A percentile compares a stretch with the other conserved stretches of the same genome.
These are phyloP conservation scores for Albizia julibrissin DNA, from an alignment of 306 rosid genomes.

Conservation along the genomic window DNA sequence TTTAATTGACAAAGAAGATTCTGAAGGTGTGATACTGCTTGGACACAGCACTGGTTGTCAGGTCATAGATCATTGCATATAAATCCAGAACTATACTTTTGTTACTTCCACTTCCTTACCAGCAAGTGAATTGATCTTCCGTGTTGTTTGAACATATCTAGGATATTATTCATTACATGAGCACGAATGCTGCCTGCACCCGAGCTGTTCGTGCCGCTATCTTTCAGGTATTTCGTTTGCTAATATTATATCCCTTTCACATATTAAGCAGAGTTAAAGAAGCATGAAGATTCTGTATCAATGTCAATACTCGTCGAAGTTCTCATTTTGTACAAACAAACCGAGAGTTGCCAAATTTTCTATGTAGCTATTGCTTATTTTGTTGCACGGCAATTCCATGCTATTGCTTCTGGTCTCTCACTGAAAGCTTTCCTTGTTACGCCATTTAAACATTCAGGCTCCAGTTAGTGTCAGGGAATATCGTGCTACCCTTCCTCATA, in stretches of 20 bases:
- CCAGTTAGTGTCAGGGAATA: constrained; percentile 97
- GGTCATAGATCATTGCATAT: constrained; percentile 53
- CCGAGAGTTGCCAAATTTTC: no score
- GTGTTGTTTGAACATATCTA: constrained; percentile 46
- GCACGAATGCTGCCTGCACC: constrained; percentile 90
- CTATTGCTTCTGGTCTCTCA: constrained; percentile 5
- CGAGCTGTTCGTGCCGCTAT: constrained; percentile 98
- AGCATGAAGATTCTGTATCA: background rate
- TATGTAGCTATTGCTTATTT: background rate
- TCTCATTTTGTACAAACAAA: no score
- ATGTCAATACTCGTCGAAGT: no score
- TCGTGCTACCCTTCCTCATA: constrained; percentile 86
- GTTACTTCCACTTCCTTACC: constrained; percentile 20
- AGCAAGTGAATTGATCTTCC: constrained; percentile 21
- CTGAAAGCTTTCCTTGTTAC: constrained; percentile 29
- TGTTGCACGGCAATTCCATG: background rate
- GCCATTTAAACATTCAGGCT: constrained; percentile 64
- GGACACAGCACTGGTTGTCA: constrained; percentile 99
- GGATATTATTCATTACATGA: constrained; percentile 88
- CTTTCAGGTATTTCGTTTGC: constrained; percentile 69
- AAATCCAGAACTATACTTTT: constrained; percentile 33
- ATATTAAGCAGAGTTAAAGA: background rate
- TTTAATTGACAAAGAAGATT: constrained; percentile 93
- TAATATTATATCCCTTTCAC: constrained; percentile 8
- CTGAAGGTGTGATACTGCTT: constrained; percentile 94